Evolutionary conservation across 768 basidiomycete species (phyloP).

Genomic region (Phaffia australis): DNA sequence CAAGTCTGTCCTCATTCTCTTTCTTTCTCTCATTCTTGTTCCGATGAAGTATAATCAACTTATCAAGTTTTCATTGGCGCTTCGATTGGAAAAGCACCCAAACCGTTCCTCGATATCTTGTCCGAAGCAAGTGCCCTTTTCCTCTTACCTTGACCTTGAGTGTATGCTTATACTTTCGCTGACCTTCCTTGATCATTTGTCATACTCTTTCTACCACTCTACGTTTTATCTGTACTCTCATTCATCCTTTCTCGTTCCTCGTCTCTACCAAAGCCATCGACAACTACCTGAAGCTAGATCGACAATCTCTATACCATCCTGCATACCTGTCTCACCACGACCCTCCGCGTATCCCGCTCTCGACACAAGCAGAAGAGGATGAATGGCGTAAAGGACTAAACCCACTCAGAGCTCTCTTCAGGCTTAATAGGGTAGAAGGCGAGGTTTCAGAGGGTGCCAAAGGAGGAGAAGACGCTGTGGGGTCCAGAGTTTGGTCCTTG

Average conservation of each 20-base stretch:
- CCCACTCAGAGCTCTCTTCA: slow-evolving; percentile 16
- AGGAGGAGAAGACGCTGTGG: slow-evolving; percentile 4
- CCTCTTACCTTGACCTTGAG: neutral
- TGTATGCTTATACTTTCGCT: neutral
- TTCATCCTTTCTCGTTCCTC: neutral
- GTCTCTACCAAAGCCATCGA: slow-evolving; percentile 10
- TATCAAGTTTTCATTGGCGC: neutral
- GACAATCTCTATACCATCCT: slow-evolving; percentile 18
- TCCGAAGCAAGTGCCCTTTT: neutral
- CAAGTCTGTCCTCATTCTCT: slow-evolving; percentile 3
- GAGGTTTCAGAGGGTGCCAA: slow-evolving; percentile 7
- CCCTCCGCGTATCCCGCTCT: neutral
- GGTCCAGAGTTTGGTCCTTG: slow-evolving; percentile 15
- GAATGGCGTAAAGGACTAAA: slow-evolving; percentile 7
- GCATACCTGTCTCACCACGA: neutral
- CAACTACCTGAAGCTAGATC: slow-evolving; percentile 1
- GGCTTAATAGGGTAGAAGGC: neutral
- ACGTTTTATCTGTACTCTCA: neutral
- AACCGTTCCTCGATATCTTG: slow-evolving; percentile 5
- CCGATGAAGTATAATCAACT: too few relatives aligned
- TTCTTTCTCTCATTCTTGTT: neutral
- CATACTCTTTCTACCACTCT: neutral
- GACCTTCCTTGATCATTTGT: neutral
- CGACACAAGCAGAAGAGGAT: slow-evolving; percentile 1
- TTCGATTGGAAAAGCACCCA: too few relatives aligned